Evolutionary conservation across 805 yeast genomes (phyloP), one percentile per base, ranked within the genome.

Genomic region (Pichia paraexigua): DNA sequence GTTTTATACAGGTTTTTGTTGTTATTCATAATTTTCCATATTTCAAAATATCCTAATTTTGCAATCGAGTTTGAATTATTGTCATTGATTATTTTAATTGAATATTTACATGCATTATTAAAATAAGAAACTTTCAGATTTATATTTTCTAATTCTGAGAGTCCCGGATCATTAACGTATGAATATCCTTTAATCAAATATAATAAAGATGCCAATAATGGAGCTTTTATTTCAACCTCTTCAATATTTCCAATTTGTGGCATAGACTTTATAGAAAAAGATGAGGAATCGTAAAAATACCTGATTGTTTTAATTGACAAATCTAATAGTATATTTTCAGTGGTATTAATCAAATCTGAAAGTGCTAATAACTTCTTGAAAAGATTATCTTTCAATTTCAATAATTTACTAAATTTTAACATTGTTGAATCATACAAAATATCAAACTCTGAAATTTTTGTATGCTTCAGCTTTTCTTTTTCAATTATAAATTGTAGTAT

Each of bases 131-230:
- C 49, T 41, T 48, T 55, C 1, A 21, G 24, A 37, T 58, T 59
- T 6, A 62, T 28, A 41, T 57, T 58, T 7, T 60, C 62, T 3
- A 52, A 17, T 24, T 60, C 63, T 2, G 56, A 41, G 3, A 51
- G 37, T 8, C 49, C 27, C 22, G 46, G 50, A 41, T 54, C 53
- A 7, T 28, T 30, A 24, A 42, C 52, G 40, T 48, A 45, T 2
- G 57, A 55, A 41, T 56, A 45, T 7, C 61, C 66, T 21, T 49
- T 49, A 20, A 62, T 59, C 24, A 56, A 62, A 44, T 58, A 63
- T 4, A 61, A 20, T n/a, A 64, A 45, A 1, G 70, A 59, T 9
- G 59, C 42, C 17, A 66, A 48, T 28, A 63, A 44, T 6, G 70
- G 70, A 9, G 49, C 45, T 28, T n/a, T 32, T 4, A 28, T 5